Evolutionary conservation across 495 filamentous ascomycete genomes (phyloP).

Genomic region (Parathielavia appendiculata): DNA sequence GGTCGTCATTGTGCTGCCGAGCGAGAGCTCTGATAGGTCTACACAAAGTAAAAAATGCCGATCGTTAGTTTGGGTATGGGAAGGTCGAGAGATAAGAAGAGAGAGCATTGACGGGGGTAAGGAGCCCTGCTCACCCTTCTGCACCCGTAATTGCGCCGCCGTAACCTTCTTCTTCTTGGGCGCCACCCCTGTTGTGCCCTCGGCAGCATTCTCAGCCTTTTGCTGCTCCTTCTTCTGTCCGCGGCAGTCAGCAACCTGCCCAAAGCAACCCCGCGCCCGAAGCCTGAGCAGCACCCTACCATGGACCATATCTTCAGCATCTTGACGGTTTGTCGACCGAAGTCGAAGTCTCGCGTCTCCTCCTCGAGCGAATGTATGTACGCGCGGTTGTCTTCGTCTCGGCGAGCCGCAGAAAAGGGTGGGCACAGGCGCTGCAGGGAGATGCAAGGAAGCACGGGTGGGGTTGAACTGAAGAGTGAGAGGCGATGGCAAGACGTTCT

Average conservation of each 20-base stretch:
- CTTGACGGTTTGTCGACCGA: conserved; percentile 37
- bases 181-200: conserved; percentile 55
- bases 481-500: neutral
- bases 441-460: neutral
- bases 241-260: conserved; percentile 3
- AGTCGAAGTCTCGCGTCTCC: neutral
- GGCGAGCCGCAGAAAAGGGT: neutral
- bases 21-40: conserved; percentile 91
- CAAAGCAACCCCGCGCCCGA: conserved; percentile 13
- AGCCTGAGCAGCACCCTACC: conserved; percentile 50
- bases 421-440: conserved; percentile 3
- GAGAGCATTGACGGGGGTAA: no score
- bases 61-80: conserved; percentile 2
- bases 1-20: conserved; percentile 88
- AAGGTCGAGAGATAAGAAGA: neutral
- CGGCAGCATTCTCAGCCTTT: conserved; percentile 81
- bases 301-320: conserved; percentile 99
- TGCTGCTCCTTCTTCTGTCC: conserved; percentile 88
- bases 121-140: conserved; percentile 64
- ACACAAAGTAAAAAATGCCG: neutral
- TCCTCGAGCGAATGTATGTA: no score
- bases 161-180: conserved; percentile 96
- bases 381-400: neutral
- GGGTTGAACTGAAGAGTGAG: no score
- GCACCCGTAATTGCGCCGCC: conserved; percentile 88